Evolutionary conservation across 2,329 filamentous ascomycete species (phyloP).

Genomic region (Cladophialophora chaetospira): DNA sequence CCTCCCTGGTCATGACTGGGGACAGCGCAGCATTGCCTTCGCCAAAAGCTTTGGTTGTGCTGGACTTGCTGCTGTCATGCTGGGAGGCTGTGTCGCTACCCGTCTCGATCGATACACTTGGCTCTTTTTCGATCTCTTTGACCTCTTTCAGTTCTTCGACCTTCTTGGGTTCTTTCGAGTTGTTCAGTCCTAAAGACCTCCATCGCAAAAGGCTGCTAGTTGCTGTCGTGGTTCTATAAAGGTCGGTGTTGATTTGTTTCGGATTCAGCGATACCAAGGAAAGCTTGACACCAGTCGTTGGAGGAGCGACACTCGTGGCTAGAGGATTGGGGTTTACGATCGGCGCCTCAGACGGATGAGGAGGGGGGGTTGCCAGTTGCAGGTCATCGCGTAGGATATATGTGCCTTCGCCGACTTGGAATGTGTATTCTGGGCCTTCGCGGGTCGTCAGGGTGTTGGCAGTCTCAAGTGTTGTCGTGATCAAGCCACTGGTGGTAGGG

Average conservation of each 20-base stretch:
- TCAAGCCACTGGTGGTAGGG: slow-evolving; percentile 66
- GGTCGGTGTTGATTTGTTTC: slow-evolving; percentile 48
- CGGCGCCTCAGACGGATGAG: slow-evolving; percentile 91
- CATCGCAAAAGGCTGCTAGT: slow-evolving; percentile 44
- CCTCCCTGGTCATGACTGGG: slow-evolving; percentile 61
- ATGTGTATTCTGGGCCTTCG: slow-evolving; percentile 79
- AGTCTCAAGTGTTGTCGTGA: slow-evolving; percentile 82
- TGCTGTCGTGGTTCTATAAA: slow-evolving; percentile 58
- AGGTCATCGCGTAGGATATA: slow-evolving; percentile 90
- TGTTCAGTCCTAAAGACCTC: slow-evolving; percentile 30
- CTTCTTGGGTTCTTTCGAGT: slow-evolving; percentile 30
- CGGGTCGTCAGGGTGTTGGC: slow-evolving; percentile 85
- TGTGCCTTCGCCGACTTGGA: slow-evolving; percentile 92
- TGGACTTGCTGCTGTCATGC: slow-evolving; percentile 42
- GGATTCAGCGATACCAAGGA: slow-evolving; percentile 73
- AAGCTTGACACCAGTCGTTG: slow-evolving; percentile 79
- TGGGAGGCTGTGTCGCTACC: slow-evolving; percentile 55
- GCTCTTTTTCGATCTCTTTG: slow-evolving; percentile 62
- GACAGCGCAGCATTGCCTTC: slow-evolving; percentile 78
- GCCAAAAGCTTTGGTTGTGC: slow-evolving; percentile 70
- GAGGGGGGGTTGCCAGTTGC: slow-evolving; percentile 88
- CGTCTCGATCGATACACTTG: slow-evolving; percentile 62
- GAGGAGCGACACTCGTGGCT: slow-evolving; percentile 80
- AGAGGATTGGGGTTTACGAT: slow-evolving; percentile 87
- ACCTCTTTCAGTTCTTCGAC: slow-evolving; percentile 47